Base-by-base conservation (phyloP, 352 stramenopile species). In the Phytopythium montanum region DNA sequence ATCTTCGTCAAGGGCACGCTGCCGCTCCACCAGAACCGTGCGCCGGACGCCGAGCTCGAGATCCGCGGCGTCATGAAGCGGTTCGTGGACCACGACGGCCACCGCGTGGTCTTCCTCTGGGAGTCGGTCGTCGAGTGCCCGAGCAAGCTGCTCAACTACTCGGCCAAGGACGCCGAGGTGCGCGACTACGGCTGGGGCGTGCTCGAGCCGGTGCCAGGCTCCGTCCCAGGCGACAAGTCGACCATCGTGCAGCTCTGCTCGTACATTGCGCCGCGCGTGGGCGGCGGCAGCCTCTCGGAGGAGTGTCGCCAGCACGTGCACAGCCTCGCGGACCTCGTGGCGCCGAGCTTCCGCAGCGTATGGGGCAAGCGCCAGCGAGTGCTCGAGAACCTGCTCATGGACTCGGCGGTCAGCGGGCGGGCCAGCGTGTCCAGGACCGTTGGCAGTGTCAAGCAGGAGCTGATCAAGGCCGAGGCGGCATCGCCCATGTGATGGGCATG, bases 181-280 rank as follows among this genome's bases (percentile, higher is more conserved):
- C 72, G 72, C 4, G 75, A 85, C 56, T 77, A 64, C 48, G 75
- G 75, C 44, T 85, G 75, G 75, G 74, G 75, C 7, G 53, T 78
- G 7, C 54, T 85, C n/a, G 70, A 80, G 49, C 57, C 72, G 34
- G 51, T 85, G 26, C 54, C 64, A 33, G 58, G 46, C 3, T 54
- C 60, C 3, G 60, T 38, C 2, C 41, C 64, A 5, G 68, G 70
- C 21, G 70, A 75, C 28, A 57, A 66, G 36, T 78, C 75, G 56
- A 85, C 67, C 38, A 73, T 85, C 34, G 49, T 85, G n/a, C 72
- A 85, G 59, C 60, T 85, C n/a, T 81, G 72, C 45, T 85, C 75
- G 42, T 77, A 81, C 54, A 59, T 85, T 31, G 69, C 76, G 52
- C 68, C 71, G 5, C 56, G 69, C 39, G 55, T 79, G 2, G 65